Evolutionary conservation across 345 rosid genomes (phyloP).

Genomic region (Rhodamnia rubescens): DNA sequence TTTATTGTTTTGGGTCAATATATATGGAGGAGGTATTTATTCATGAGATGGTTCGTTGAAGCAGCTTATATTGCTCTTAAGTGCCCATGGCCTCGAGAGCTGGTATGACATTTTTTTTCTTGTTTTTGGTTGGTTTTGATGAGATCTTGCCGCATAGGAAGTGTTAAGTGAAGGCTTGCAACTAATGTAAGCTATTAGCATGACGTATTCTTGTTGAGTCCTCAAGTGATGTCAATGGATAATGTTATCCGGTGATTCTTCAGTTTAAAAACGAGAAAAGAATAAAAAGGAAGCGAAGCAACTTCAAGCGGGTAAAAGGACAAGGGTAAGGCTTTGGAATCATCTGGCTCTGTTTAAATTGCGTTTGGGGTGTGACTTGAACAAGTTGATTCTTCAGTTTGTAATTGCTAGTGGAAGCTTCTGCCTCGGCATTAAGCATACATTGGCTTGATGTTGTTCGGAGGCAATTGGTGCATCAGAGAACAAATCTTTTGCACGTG

Average conservation of each 20-base stretch:
- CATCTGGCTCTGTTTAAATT: background rate
- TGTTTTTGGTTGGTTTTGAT: background rate
- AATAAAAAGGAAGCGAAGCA: background rate
- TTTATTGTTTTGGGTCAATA: background rate
- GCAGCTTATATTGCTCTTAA: background rate
- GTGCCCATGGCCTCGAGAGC: background rate
- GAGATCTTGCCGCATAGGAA: background rate
- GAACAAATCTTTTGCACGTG: background rate
- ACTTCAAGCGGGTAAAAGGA: background rate
- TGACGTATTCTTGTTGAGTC: background rate
- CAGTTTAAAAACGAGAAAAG: background rate
- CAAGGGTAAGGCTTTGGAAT: background rate
- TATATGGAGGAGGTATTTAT: background rate
- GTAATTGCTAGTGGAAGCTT: background rate
- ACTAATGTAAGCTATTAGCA: background rate
- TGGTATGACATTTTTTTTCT: background rate
- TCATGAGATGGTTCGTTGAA: background rate
- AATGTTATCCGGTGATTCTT: background rate
- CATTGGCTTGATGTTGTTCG: background rate
- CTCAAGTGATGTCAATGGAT: background rate
- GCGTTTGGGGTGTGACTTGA: background rate
- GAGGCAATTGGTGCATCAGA: background rate
- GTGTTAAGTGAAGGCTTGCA: background rate
- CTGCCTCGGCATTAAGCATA: background rate
- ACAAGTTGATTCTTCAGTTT: background rate